Conservation (phyloP, 2,329 filamentous ascomycete genomes). For the Fusarium sp. region DNA sequence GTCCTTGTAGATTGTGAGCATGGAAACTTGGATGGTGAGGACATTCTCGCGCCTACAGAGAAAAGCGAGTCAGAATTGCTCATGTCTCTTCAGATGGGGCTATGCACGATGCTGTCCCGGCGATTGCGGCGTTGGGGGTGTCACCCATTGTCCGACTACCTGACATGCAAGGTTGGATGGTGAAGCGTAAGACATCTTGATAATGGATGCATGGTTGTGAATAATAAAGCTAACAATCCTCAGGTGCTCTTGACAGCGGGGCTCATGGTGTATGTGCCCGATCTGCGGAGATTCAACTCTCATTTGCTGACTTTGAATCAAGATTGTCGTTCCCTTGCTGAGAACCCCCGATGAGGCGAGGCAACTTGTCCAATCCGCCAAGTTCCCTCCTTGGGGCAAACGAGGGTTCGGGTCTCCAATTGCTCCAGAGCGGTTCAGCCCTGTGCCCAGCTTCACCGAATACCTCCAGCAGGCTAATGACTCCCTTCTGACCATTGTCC, state of each 20-base stretch:
- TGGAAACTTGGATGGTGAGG: constrained; percentile 65
- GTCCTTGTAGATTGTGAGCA: constrained; percentile 73
- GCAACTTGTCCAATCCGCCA: constrained; percentile 63
- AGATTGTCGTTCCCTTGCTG: constrained; percentile 64
- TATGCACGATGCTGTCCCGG: constrained; percentile 70
- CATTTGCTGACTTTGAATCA: constrained; percentile 25
- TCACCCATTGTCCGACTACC: constrained; percentile 67
- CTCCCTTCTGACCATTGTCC: constrained; percentile 74
- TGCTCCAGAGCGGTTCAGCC: constrained; percentile 60
- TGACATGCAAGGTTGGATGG: constrained; percentile 64
- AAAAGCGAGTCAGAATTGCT: background rate
- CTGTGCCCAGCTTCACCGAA: constrained; percentile 61
- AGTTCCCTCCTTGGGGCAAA: constrained; percentile 66
- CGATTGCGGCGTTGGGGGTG: constrained; percentile 63
- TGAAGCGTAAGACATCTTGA: constrained; percentile 56
- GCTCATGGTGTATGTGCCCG: constrained; percentile 63
- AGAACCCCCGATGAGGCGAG: constrained; percentile 62
- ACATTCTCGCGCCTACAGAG: background rate
- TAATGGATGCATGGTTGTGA: background rate
- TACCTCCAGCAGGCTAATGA: constrained; percentile 68
- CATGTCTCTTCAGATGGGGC: constrained; percentile 55
- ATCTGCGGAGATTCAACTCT: background rate
- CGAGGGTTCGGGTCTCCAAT: constrained; percentile 68
- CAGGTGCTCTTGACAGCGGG: constrained; percentile 66
- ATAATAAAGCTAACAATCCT: constrained; percentile 9